phyloP scores from a whole-genome alignment of 768 basidiomycete genomes.

The Kwoniella newhampshirensis region DNA sequence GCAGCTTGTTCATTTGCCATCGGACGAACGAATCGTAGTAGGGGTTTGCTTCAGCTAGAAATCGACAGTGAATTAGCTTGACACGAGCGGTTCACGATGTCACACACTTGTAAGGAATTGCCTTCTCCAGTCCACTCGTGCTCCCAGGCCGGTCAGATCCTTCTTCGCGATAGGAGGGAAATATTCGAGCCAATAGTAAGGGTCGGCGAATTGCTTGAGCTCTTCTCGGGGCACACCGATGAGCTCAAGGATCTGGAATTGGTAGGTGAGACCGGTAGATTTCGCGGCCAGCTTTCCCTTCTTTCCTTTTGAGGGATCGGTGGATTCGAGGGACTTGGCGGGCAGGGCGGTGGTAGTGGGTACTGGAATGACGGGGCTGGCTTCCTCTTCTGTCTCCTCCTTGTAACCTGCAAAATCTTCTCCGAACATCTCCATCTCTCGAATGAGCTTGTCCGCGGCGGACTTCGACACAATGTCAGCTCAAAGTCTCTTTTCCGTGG shows the following conservation, averaged over 20 bases:
- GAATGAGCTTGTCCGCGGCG: constrained; percentile 93
- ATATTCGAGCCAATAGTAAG: constrained; percentile 85
- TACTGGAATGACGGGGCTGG: constrained; percentile 50
- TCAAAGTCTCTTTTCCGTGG: background rate
- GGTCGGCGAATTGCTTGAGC: constrained; percentile 95
- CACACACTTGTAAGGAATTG: constrained; percentile 74
- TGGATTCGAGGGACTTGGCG: constrained; percentile 45
- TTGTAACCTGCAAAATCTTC: constrained; percentile 73
- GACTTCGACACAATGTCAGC: constrained; percentile 61
- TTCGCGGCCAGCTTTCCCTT: constrained; percentile 95
- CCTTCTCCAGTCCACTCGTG: constrained; percentile 95
- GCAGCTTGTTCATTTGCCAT: constrained; percentile 95
- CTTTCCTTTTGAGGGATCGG: constrained; percentile 68
- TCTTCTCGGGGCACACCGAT: constrained; percentile 83
- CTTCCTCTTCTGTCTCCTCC: constrained; percentile 54
- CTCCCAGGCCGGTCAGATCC: constrained; percentile 85
- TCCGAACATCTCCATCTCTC: constrained; percentile 96
- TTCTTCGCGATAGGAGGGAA: constrained; percentile 95
- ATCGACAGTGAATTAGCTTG: constrained; percentile 6
- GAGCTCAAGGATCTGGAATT: constrained; percentile 98
- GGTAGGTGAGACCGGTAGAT: constrained; percentile 88
- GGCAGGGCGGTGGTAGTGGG: constrained; percentile 48
- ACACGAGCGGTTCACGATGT: background rate
- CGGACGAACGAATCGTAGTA: constrained; percentile 96
- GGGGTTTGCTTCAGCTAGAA: constrained; percentile 75